Evolutionary conservation across 1,139 yeast species (phyloP).

Genomic region (Sugiyamaella sp.): DNA sequence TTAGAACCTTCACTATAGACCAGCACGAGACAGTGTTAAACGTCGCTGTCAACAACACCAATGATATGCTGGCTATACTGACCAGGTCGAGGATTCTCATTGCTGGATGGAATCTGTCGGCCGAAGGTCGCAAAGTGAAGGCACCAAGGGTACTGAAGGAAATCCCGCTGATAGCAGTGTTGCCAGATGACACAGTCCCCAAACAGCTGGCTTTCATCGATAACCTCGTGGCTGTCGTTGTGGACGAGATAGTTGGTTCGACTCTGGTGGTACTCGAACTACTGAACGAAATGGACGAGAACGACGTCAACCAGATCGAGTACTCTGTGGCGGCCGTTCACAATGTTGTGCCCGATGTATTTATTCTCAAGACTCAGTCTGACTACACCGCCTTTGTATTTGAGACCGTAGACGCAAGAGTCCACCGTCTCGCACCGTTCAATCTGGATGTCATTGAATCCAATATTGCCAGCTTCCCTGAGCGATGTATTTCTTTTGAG

Average conservation of each 20-base stretch:
- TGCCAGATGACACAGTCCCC: slow-evolving; percentile 49
- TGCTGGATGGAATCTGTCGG: slow-evolving; percentile 46
- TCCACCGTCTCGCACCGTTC: slow-evolving; percentile 43
- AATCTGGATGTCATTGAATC: slow-evolving; percentile 36
- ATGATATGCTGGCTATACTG: slow-evolving; percentile 60
- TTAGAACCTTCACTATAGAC: slow-evolving; percentile 59
- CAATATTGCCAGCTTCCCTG: slow-evolving; percentile 60
- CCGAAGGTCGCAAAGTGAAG: slow-evolving; percentile 41
- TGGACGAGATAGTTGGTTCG: slow-evolving; percentile 46
- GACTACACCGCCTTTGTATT: slow-evolving; percentile 57
- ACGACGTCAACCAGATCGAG: slow-evolving; percentile 8
- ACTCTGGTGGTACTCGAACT: slow-evolving; percentile 26
- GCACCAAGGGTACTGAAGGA: slow-evolving; percentile 51
- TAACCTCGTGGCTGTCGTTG: slow-evolving; percentile 58
- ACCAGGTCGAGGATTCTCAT: slow-evolving; percentile 50
- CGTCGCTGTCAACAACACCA: slow-evolving; percentile 64
- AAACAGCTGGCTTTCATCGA: slow-evolving; percentile 68
- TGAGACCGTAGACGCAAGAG: slow-evolving; percentile 66
- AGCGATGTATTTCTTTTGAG: slow-evolving; percentile 62
- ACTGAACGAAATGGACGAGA: slow-evolving; percentile 11
- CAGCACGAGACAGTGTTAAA: slow-evolving; percentile 55
- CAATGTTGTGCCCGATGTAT: slow-evolving; percentile 34
- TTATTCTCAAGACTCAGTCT: slow-evolving; percentile 58
- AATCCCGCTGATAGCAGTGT: slow-evolving; percentile 42
- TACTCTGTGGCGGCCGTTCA: slow-evolving; percentile 20